Percentiles rank a stretch among this genome's conserved stretches.
These are phyloP conservation scores for Ligustrum vulgare DNA, from an alignment of 257 asterid genomes.

Conservation along the genomic window DNA sequence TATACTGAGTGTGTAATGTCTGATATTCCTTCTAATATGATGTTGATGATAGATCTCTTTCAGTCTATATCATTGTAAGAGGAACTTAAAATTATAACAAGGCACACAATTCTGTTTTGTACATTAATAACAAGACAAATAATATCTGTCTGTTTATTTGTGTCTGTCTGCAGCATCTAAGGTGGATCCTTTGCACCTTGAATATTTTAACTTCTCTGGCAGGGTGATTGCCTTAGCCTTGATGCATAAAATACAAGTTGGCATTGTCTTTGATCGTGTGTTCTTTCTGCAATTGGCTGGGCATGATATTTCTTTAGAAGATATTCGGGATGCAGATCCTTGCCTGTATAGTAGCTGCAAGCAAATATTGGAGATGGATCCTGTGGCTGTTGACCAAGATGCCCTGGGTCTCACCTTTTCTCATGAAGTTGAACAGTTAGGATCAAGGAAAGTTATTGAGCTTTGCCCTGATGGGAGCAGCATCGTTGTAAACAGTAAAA, in stretches of 20 bases:
- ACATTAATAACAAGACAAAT: background rate
- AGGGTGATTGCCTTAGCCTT: slow-evolving; percentile 88
- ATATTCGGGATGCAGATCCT: slow-evolving; percentile 87
- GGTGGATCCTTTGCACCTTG: slow-evolving; percentile 90
- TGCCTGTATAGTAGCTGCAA: slow-evolving; percentile 83
- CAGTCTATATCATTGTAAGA: background rate
- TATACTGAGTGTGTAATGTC: background rate
- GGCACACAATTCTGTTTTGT: slow-evolving; percentile 23
- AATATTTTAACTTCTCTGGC: slow-evolving; percentile 83
- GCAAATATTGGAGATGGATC: slow-evolving; percentile 86
- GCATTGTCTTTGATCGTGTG: slow-evolving; percentile 84
- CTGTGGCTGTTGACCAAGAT: slow-evolving; percentile 77
- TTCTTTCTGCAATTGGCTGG: slow-evolving; percentile 82
- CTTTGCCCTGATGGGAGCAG: slow-evolving; percentile 70
- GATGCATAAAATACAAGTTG: slow-evolving; percentile 92
- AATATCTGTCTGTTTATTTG: background rate
- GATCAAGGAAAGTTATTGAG: slow-evolving; percentile 72
- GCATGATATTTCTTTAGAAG: slow-evolving; percentile 61
- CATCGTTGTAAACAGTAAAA: slow-evolving; percentile 67
- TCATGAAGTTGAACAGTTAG: slow-evolving; percentile 79
- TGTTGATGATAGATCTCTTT: background rate
- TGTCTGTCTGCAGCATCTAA: slow-evolving; percentile 71
- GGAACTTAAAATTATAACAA: slow-evolving; percentile 14
- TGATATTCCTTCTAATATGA: background rate
- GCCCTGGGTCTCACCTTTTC: slow-evolving; percentile 82